These are phyloP conservation scores for Xylaria sp. DNA, from an alignment of 2,329 filamentous ascomycete genomes.

Conservation along the genomic window DNA sequence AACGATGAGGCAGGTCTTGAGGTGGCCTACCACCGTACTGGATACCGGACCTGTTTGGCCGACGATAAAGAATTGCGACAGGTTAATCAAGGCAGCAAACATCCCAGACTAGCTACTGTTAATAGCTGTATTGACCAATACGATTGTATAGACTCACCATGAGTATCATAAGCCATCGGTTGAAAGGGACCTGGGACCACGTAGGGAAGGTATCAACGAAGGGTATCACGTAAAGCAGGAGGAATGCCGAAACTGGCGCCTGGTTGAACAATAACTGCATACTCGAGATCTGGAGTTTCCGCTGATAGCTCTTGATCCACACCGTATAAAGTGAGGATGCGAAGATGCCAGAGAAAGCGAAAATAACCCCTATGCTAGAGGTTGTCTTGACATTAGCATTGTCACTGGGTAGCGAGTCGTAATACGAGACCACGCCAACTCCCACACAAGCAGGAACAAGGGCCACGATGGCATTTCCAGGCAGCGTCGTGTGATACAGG, in stretches of 20 bases:
- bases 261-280: conserved; percentile 75
- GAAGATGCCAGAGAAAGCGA: conserved; percentile 67
- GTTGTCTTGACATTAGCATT: conserved; percentile 60
- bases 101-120: conserved; percentile 58
- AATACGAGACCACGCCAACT: conserved; percentile 71
- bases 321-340: conserved; percentile 72
- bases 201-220: conserved; percentile 68
- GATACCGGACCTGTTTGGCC: conserved; percentile 67
- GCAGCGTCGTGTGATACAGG: conserved; percentile 63
- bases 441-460: conserved; percentile 67
- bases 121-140: conserved; percentile 26
- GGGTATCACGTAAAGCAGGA: conserved; percentile 70
- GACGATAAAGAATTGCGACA: conserved; percentile 68
- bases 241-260: conserved; percentile 65
- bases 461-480: conserved; percentile 57
- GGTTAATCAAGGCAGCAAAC: conserved; percentile 69
- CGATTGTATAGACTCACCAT: conserved; percentile 51
- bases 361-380: conserved; percentile 63
- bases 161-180: conserved; percentile 63
- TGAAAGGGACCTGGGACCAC: conserved; percentile 56
- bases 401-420: conserved; percentile 62
- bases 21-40: conserved; percentile 69
- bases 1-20: conserved; percentile 71
- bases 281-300: conserved; percentile 68
- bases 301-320: conserved; percentile 70